Percentiles rank a stretch among this genome's conserved stretches.
phyloP scores from a whole-genome alignment of 2,329 filamentous ascomycete genomes.

The Clonostachys rhizophaga region DNA sequence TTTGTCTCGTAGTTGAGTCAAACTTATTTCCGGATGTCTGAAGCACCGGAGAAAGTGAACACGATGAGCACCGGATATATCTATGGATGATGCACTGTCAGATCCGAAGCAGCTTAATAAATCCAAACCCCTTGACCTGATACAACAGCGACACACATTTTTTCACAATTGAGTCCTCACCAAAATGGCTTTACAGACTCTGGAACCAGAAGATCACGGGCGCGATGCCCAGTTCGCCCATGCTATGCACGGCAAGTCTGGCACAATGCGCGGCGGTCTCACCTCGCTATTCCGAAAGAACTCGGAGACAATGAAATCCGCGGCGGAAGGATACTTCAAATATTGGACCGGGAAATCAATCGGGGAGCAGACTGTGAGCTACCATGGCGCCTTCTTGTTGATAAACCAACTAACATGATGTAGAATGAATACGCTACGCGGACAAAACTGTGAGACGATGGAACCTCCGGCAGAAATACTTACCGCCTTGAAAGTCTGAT shows the following conservation, averaged over 20 bases:
- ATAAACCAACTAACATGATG: neutral
- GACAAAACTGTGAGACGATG: slow-evolving; percentile 71
- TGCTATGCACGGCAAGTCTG: slow-evolving; percentile 73
- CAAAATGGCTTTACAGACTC: slow-evolving; percentile 14
- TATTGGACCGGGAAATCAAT: slow-evolving; percentile 86
- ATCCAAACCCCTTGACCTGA: too few species aligned
- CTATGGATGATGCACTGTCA: too few species aligned
- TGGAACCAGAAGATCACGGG: slow-evolving; percentile 77
- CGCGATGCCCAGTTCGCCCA: slow-evolving; percentile 91
- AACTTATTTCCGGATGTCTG: too few species aligned
- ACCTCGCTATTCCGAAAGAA: slow-evolving; percentile 85
- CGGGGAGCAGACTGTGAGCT: slow-evolving; percentile 76
- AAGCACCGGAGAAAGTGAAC: too few species aligned
- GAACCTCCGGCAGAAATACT: neutral
- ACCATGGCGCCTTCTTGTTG: slow-evolving; percentile 40
- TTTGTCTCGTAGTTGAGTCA: too few species aligned
- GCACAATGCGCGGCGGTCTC: slow-evolving; percentile 67
- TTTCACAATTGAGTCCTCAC: too few species aligned
- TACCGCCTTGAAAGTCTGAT: neutral
- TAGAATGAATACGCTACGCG: slow-evolving; percentile 84
- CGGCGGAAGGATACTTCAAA: slow-evolving; percentile 91
- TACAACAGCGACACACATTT: too few species aligned
- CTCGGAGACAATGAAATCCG: slow-evolving; percentile 66
- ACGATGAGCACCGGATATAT: too few species aligned
- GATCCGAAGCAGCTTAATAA: too few species aligned